Evolutionary conservation across 2,329 filamentous ascomycete genomes (phyloP).

Genomic region (Fonsecaea pedrosoi): DNA sequence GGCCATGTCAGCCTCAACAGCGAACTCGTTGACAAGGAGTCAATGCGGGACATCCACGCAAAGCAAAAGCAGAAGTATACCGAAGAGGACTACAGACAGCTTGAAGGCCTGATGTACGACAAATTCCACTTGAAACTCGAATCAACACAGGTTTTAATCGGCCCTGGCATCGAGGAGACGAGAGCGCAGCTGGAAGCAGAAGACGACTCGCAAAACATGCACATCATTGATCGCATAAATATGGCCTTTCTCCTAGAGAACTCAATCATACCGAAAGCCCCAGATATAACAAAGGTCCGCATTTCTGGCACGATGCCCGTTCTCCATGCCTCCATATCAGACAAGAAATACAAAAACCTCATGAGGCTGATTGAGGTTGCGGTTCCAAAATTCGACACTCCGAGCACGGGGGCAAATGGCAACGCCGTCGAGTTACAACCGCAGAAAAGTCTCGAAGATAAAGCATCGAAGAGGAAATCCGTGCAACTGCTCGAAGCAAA

Average conservation of each 20-base stretch:
- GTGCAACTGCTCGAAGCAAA: constrained; percentile 59
- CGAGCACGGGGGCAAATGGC: constrained; percentile 44
- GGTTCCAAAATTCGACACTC: constrained; percentile 78
- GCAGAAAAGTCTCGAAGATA: constrained; percentile 40
- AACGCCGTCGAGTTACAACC: constrained; percentile 47
- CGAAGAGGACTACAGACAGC: constrained; percentile 82
- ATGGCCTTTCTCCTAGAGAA: constrained; percentile 96
- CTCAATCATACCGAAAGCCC: constrained; percentile 94
- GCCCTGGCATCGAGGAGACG: constrained; percentile 88
- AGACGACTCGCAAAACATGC: constrained; percentile 73
- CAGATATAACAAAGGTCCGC: constrained; percentile 88
- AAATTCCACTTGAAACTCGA: constrained; percentile 92
- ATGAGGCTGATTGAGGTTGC: constrained; percentile 97
- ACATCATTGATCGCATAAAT: constrained; percentile 96
- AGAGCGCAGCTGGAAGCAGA: constrained; percentile 77
- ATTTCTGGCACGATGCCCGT: constrained; percentile 91
- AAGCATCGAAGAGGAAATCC: constrained; percentile 47
- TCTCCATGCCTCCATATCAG: constrained; percentile 88
- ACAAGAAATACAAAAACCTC: constrained; percentile 93
- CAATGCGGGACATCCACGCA: constrained; percentile 84
- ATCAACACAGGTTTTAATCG: constrained; percentile 93
- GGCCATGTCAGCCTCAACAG: constrained; percentile 95
- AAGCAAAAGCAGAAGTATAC: constrained; percentile 89
- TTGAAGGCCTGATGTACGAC: constrained; percentile 97
- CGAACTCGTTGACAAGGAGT: constrained; percentile 90